Conservation (phyloP, 1,139 yeast species). For the Zygosaccharomyces pseudobailii region DNA sequence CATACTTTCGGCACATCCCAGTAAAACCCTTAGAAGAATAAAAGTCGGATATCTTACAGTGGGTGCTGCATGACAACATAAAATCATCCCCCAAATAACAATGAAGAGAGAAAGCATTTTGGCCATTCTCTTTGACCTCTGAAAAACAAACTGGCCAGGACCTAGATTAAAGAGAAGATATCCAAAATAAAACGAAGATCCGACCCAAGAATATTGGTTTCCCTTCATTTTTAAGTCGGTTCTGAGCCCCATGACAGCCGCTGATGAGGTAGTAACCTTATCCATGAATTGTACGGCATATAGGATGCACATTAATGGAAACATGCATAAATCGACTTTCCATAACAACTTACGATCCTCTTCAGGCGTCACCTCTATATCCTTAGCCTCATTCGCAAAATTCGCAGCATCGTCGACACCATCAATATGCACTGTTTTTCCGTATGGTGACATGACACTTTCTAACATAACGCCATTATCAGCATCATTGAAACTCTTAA, state of each 20-base stretch:
- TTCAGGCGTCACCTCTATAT: constrained; percentile 27
- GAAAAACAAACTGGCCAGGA: constrained; percentile 42
- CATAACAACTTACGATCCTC: constrained; percentile 38
- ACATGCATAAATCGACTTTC: constrained; percentile 52
- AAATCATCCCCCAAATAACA: constrained; percentile 45
- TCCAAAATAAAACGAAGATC: constrained; percentile 53
- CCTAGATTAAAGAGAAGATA: constrained; percentile 43
- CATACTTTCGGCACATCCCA: constrained; percentile 47
- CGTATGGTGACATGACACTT: constrained; percentile 32
- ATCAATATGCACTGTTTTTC: constrained; percentile 31
- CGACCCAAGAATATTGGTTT: constrained; percentile 51
- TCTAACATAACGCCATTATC: constrained; percentile 2
- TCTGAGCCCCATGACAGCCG: constrained; percentile 54
- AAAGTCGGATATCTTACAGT: constrained; percentile 38
- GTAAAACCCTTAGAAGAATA: constrained; percentile 41
- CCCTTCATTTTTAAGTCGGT: constrained; percentile 47
- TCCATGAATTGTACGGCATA: constrained; percentile 65
- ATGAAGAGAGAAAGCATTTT: constrained; percentile 38
- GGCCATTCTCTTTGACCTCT: constrained; percentile 27
- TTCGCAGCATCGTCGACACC: constrained; percentile 40
- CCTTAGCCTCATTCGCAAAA: constrained; percentile 27
- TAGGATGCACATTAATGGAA: constrained; percentile 52
- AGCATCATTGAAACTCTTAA: neutral
- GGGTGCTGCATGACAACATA: constrained; percentile 43
- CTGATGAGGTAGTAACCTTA: constrained; percentile 53